Evolutionary conservation across 1,284 basidiomycete species (phyloP).

Genomic region (Chiua sp.): DNA sequence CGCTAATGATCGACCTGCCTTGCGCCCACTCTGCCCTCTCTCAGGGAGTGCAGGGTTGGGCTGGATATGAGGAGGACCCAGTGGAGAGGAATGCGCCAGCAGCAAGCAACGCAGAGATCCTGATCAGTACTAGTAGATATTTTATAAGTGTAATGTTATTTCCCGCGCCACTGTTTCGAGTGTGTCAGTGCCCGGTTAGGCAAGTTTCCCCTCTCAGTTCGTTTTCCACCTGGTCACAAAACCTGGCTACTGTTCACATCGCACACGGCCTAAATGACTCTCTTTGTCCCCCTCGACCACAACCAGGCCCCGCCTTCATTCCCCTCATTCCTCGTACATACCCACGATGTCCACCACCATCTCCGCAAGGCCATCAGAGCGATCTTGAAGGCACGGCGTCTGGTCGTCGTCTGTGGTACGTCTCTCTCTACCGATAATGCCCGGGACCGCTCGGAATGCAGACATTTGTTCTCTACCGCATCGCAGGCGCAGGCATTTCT

Average conservation of each 20-base stretch:
- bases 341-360: slow-evolving; percentile 46
- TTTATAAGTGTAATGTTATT: slow-evolving; percentile 3
- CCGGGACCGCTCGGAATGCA: slow-evolving; percentile 15
- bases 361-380: slow-evolving; percentile 61
- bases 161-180: slow-evolving; percentile 36
- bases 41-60: slow-evolving; percentile 28
- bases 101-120: too few species aligned
- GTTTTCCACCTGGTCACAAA: slow-evolving; percentile 34
- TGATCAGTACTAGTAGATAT: too few species aligned
- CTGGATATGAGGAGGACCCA: slow-evolving; percentile 31
- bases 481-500: slow-evolving; percentile 87
- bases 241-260: slow-evolving; percentile 29
- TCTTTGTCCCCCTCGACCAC: slow-evolving; percentile 37
- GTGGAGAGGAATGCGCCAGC: slow-evolving; percentile 30
- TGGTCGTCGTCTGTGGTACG: slow-evolving; percentile 88
- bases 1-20: slow-evolving; percentile 37
- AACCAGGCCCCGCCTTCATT: slow-evolving; percentile 26
- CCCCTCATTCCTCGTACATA: slow-evolving; percentile 45
- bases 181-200: slow-evolving; percentile 23
- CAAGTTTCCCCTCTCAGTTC: slow-evolving; percentile 12
- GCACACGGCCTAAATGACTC: slow-evolving; percentile 31
- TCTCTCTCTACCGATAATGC: slow-evolving; percentile 25
- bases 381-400: slow-evolving; percentile 78
- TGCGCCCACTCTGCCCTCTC: slow-evolving; percentile 23
- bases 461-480: neutral